Conservation (phyloP, 345 rosid genomes). For the Murraya paniculata region DNA sequence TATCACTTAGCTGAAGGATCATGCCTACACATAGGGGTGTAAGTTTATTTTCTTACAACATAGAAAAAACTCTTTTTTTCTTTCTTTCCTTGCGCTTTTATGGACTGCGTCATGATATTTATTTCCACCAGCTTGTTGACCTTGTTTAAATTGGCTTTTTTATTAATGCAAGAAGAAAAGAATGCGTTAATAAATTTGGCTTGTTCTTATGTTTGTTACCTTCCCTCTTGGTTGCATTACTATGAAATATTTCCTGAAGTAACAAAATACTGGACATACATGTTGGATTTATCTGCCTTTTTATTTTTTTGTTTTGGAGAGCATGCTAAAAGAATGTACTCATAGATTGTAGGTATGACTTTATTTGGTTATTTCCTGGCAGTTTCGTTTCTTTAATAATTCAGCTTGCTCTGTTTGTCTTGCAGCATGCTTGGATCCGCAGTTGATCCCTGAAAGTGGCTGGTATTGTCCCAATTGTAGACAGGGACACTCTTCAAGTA, state of each 20-base stretch:
- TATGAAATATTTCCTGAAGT: neutral
- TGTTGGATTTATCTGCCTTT: neutral
- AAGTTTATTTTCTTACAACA: neutral
- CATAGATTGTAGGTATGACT: neutral
- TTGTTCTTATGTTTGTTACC: neutral
- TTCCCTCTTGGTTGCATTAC: neutral
- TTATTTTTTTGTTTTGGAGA: neutral
- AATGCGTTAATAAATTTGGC: neutral
- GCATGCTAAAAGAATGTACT: neutral
- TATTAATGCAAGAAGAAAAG: neutral
- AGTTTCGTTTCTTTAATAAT: constrained; percentile 9
- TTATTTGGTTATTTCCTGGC: neutral
- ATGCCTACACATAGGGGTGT: neutral
- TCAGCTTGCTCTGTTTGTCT: constrained; percentile 23
- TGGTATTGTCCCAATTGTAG: constrained; percentile 84
- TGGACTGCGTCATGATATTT: neutral
- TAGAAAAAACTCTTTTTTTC: neutral
- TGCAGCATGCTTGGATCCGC: constrained; percentile 85
- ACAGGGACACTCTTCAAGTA: constrained; percentile 40
- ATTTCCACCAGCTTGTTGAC: neutral
- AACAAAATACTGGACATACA: neutral
- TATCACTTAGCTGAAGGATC: neutral
- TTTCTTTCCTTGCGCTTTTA: neutral
- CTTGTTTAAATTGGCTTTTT: neutral
- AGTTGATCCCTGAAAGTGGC: constrained; percentile 55